Conservation (phyloP, 2,329 filamentous ascomycete genomes). For the Fusarium sp. region DNA sequence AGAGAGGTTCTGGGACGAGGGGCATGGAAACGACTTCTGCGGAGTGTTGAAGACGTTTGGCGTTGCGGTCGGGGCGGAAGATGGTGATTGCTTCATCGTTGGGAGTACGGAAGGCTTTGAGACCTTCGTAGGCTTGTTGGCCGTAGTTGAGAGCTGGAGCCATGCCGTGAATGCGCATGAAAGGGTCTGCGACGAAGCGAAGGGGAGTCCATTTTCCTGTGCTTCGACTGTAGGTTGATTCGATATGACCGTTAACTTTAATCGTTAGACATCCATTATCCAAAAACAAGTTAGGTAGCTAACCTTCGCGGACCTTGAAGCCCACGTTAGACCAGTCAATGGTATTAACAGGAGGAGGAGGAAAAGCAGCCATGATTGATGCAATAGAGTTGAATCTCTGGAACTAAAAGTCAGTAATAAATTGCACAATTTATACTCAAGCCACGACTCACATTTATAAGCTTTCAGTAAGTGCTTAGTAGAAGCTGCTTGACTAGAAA, state of each 20-base stretch:
- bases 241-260: constrained; percentile 91
- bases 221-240: constrained; percentile 81
- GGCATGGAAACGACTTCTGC: constrained; percentile 87
- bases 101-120: constrained; percentile 91
- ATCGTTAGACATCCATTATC: neutral
- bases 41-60: constrained; percentile 84
- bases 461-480: constrained; percentile 3
- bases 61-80: constrained; percentile 90
- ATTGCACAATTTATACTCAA: neutral
- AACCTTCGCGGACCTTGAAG: constrained; percentile 91
- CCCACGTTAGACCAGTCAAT: constrained; percentile 96
- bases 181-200: constrained; percentile 83
- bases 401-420: constrained; percentile 1
- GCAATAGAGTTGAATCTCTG: neutral
- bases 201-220: constrained; percentile 83
- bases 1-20: constrained; percentile 78
- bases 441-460: constrained; percentile 18
- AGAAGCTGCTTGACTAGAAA: constrained; percentile 3
- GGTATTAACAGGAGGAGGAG: constrained; percentile 80
- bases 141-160: constrained; percentile 95
- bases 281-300: neutral
- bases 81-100: constrained; percentile 77
- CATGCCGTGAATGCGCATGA: constrained; percentile 92
- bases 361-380: constrained; percentile 67
- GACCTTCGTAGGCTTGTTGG: constrained; percentile 97